These are phyloP conservation scores for Lentinula edodes DNA, from an alignment of 768 basidiomycete genomes.

Conservation along the genomic window DNA sequence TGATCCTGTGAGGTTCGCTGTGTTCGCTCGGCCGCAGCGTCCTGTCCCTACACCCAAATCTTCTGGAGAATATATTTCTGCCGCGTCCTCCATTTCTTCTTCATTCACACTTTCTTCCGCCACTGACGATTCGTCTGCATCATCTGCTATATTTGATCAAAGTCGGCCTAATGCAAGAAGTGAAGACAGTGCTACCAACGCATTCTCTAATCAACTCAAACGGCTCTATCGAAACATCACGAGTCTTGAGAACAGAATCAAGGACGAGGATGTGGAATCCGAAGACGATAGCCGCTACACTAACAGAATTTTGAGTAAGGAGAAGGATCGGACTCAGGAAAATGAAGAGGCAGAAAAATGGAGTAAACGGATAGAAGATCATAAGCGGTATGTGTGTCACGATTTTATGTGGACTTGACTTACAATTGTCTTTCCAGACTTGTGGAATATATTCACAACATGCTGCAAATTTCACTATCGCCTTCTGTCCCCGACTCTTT, in stretches of 20 bases:
- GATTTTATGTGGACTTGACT: constrained; percentile 5
- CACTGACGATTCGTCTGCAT: constrained; percentile 70
- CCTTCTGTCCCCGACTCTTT: constrained; percentile 86
- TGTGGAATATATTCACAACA: constrained; percentile 84
- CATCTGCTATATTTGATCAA: constrained; percentile 64
- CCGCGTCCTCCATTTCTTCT: constrained; percentile 61
- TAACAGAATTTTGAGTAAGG: constrained; percentile 37
- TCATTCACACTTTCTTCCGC: constrained; percentile 72
- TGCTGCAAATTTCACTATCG: constrained; percentile 80
- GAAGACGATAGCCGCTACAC: constrained; percentile 39
- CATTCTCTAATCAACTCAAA: constrained; percentile 73
- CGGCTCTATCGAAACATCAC: constrained; percentile 80
- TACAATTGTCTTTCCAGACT: constrained; percentile 42
- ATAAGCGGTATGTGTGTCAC: constrained; percentile 73
- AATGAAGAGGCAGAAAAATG: constrained; percentile 68
- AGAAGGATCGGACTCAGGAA: constrained; percentile 26
- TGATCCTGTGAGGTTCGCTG: constrained; percentile 83
- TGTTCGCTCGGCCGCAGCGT: constrained; percentile 49
- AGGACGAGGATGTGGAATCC: constrained; percentile 55
- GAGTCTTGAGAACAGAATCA: constrained; percentile 69
- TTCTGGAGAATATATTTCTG: constrained; percentile 67
- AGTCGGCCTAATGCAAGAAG: constrained; percentile 27
- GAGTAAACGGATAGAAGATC: constrained; percentile 64
- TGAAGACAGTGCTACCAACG: constrained; percentile 56
- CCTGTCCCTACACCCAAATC: constrained; percentile 52